Base-by-base conservation (phyloP, 2,329 filamentous ascomycete genomes). In the Beauveria asiatica region DNA sequence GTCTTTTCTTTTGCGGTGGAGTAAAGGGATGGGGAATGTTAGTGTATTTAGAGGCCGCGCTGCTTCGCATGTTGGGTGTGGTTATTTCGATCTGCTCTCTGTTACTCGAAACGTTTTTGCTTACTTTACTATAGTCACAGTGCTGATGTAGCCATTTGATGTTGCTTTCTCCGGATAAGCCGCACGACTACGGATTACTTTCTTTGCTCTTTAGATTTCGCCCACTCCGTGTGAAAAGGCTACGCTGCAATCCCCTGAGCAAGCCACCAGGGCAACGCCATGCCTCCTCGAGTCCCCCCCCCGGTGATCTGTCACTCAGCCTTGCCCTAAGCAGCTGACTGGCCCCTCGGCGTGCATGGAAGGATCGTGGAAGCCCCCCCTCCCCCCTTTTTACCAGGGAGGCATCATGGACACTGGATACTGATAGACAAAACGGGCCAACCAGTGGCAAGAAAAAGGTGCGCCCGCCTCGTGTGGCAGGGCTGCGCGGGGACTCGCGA, bases 1-100 rank as follows among this genome's bases (percentile, higher is more conserved):
- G 44, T 57, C 19, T 57, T 39, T 25, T 48, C 42, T 41, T 57
- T 57, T 49, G 42, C 30, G 54, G 42, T 39, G 54, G 42, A 57
- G 54, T 46, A 41, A 19, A 16, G 27, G 33, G 10, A 37, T 37
- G 33, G 44, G 44, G 17, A 49, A 49, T 49, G 30, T 49, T 6
- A 1, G 42, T 37, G 19, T 56, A n/a, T 45, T 21, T 33, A 21
- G 42, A n/a, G 17, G 41, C 19, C 6, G 19, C 27, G 30, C n/a
- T 39, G 19, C 33, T 49, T 57, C 44, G 39, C 39, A 19, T 46
- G 17, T 46, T 56, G 53, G 42, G 7, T 39, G 25, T 57, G 5
- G 23, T 39, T 39, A 7, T 37, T 33, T 41, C 37, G n/a, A 17
- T 44, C 11, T 51, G 17, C 25, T 44, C 2, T 53, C 25, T 25